Conservation (phyloP, 495 filamentous ascomycete species). For the Penicillium manginii region DNA sequence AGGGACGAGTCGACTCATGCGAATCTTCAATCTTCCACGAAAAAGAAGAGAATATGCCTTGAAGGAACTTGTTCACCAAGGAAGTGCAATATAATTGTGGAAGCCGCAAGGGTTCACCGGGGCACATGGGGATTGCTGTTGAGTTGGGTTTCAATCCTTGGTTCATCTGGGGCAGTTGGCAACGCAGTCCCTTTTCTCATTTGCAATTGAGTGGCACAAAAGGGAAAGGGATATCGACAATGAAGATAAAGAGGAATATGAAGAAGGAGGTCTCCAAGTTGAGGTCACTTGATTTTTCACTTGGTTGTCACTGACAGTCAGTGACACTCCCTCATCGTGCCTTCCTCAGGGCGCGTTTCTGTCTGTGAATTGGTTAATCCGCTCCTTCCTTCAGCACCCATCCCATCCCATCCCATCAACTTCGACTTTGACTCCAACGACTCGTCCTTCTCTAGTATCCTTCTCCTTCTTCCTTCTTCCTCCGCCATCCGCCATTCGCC, state of each 20-base stretch:
- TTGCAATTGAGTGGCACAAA: too few species aligned
- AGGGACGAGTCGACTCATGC: background rate
- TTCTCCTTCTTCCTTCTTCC: background rate
- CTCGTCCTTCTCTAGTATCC: background rate
- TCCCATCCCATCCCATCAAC: too few species aligned
- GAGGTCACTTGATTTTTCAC: too few species aligned
- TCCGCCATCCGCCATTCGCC: background rate
- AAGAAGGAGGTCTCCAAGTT: too few species aligned
- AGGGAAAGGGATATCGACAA: too few species aligned
- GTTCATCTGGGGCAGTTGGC: too few species aligned
- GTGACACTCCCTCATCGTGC: too few species aligned
- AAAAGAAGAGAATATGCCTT: background rate
- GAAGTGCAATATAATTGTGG: background rate
- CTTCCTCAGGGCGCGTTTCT: too few species aligned
- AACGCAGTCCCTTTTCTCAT: too few species aligned
- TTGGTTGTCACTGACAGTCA: too few species aligned
- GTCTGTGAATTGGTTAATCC: background rate
- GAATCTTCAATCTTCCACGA: background rate
- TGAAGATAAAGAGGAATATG: too few species aligned
- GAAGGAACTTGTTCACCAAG: background rate
- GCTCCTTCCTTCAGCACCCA: background rate
- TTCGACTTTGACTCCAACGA: background rate
- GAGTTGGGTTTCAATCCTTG: too few species aligned
- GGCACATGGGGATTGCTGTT: background rate
- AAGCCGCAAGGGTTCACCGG: background rate